Evolutionary conservation across 2,329 filamentous ascomycete species (phyloP), one percentile per base, ranked within the genome.

Genomic region (Cladophialophora psammophila): DNA sequence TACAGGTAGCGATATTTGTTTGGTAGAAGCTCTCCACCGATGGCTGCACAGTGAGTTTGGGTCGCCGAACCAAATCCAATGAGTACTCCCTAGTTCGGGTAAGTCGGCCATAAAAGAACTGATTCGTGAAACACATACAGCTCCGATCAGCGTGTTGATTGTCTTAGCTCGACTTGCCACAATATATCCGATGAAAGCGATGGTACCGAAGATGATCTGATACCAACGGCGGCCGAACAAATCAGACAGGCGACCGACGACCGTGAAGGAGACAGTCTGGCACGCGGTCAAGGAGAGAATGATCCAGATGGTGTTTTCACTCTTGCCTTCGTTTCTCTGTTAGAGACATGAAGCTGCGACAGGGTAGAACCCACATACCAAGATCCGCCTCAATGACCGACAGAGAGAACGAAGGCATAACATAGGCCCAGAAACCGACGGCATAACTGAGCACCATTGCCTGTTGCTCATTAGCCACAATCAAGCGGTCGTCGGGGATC

Each of bases 1-100:
- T 57, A 57, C 54, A 57, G 54, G 35, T 57, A 57, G 54, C 54
- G 54, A 57, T 57, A 57, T 36, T 57, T 57, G 54, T 57, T 57
- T 32, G 54, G 54, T 26, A 57, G 31, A 36, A 57, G 54, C 35
- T 57, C 54, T 57, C n/a, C 54, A 20, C 54, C 54, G 6, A 57
- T 57, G 54, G 54, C 54, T 15, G 54, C 54, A 57, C 54, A 57
- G 35, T 57, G 54, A 26, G 54, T 57, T 35, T 57, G 54, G 35
- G 54, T 57, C 20, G 54, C 54, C 31, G 54, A 57, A 9, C 54
- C 54, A 36, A 57, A 57, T 57, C 54, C 54, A 20, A 57, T 57
- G 54, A 57, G 54, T 2, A 57, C 54, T 20, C 54, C 54, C 54
- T 57, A n/a, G 31, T 38, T 26, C 54, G 35, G 20, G 35, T 35